Evolutionary conservation across 2,329 filamentous ascomycete genomes (phyloP), one percentile per base, ranked within the genome.

Genomic region (Fusarium hainanense): DNA sequence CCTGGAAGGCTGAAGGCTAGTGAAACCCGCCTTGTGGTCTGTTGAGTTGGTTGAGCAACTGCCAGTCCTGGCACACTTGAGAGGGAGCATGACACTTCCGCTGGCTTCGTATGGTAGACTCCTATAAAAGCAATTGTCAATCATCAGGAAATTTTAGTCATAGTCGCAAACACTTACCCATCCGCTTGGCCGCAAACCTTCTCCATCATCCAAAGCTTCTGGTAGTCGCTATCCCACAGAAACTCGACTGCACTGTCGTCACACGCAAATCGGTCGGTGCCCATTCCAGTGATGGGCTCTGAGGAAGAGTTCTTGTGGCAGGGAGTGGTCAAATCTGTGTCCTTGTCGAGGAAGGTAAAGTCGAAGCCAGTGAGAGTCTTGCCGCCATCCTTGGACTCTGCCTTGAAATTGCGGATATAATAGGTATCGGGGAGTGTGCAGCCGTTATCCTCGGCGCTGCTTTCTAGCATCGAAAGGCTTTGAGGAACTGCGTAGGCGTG

Each of bases 281-380:
- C 62, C 30, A 56, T 56, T 8, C 63, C 48, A 8, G 28, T 37
- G 14, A 70, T 57, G 11, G 82, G 77, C 37, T 68, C 68, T 4
- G 84, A 85, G 9, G 79, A 79, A 20, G 78, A 76, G 72, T 86
- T 84, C 73, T 78, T 80, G 40, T 79, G 75, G 75, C 85, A 87
- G 3, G 66, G 62, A 12, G 83, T 84, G n/a, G 74, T 71, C 49
- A 83, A 73, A 4, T 72, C 67, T 20, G 83, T 85, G n/a, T 70
- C 75, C 13, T 73, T 49, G 69, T 85, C 83, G 41, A 73, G 52
- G 74, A 80, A 86, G 52, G 63, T 73, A 68, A 86, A 86, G 56
- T 78, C 69, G 65, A 82, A 73, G 10, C 72, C 73, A 20, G 72
- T 64, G 21, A 81, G 69, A 11, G 74, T 75, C 25, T 75, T 58